Percentiles rank a stretch among this genome's conserved stretches.
These are phyloP conservation scores for Sequoia sempervirens DNA, from an alignment of 75 land plant species.

Conservation along the genomic window DNA sequence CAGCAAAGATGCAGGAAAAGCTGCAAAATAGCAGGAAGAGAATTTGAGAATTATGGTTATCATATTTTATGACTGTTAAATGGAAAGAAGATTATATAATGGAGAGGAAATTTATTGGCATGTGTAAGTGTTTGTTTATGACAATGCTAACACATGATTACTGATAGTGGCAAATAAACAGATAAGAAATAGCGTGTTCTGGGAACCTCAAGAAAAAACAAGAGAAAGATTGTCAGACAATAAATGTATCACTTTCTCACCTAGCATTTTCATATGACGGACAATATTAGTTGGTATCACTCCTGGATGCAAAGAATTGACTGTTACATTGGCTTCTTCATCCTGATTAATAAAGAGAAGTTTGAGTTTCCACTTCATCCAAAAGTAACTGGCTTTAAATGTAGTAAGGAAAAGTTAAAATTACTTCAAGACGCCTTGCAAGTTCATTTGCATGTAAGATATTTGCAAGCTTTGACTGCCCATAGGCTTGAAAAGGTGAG, in stretches of 20 bases:
- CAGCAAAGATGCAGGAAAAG: conserved; percentile 2
- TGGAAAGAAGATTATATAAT: neutral
- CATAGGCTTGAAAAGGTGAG: conserved; percentile 18
- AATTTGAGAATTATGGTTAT: neutral
- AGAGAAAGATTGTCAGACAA: neutral
- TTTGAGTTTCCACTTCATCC: neutral
- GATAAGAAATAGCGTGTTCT: neutral
- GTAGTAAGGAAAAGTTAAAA: neutral
- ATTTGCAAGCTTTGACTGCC: conserved; percentile 45
- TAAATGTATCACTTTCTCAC: neutral
- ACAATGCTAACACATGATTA: neutral
- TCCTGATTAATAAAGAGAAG: conserved; percentile 34
- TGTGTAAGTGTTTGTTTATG: neutral
- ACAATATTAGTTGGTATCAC: conserved; percentile 47
- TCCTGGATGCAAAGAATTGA: conserved; percentile 81
- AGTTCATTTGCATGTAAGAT: conserved; percentile 47
- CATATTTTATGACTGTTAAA: neutral
- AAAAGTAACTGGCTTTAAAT: neutral
- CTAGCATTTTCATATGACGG: conserved; percentile 19
- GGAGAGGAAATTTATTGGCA: neutral
- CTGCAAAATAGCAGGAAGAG: neutral
- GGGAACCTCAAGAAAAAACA: neutral
- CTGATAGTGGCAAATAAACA: neutral
- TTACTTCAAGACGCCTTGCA: conserved; percentile 28
- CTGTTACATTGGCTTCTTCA: conserved; percentile 53